Evolutionary conservation across 139 green algal species (phyloP), one percentile per base, ranked within the genome.

Genomic region (Micractinium sp.): DNA sequence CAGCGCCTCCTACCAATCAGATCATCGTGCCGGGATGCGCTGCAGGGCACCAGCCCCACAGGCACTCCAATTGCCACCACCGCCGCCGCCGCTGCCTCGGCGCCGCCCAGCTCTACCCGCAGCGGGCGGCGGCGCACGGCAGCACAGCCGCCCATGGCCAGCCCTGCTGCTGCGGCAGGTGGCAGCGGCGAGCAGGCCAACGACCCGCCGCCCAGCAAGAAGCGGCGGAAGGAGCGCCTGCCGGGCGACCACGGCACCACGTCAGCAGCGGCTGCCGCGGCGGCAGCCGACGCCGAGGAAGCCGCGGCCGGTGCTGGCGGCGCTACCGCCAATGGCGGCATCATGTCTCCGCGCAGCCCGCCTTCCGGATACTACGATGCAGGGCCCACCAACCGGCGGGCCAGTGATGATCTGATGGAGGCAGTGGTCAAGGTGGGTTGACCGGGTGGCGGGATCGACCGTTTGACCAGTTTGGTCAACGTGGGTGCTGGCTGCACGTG

Each of bases 391-490:
- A 66, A n/a, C 35, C 75, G 85, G 3, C 75, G 53, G 3, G 41
- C 67, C 2, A 66, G 23, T 18, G 90, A 90, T 35, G 29, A n/a
- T 4, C 71, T 89, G 14, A 96, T 96, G 94, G 94, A 96, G 36
- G 93, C 93, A 4, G 94, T 96, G 13, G 92, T 96, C 27, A 96
- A 96, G 85, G 82, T 76, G 81, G 27, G 80, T 56, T 56, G 47
- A 9, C 47, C 47, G 47, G 47, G 47, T 56, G 47, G 47, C 47
- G 9, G 78, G 27, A 78, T 29, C 38, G 71, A 56, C 9, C 47
- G 47, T 56, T 56, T 56, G 47, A 56, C 47, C 47, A 9, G 47
- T 9, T 9, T 5, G 47, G 47, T 9, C 47, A 56, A 56, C 47
- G 47, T 56, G 47, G 47, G 47, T 56, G 47, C 47, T 56, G 47